Base-by-base conservation (phyloP, 2,329 filamentous ascomycete species). In the Celoporthe dispersa region DNA sequence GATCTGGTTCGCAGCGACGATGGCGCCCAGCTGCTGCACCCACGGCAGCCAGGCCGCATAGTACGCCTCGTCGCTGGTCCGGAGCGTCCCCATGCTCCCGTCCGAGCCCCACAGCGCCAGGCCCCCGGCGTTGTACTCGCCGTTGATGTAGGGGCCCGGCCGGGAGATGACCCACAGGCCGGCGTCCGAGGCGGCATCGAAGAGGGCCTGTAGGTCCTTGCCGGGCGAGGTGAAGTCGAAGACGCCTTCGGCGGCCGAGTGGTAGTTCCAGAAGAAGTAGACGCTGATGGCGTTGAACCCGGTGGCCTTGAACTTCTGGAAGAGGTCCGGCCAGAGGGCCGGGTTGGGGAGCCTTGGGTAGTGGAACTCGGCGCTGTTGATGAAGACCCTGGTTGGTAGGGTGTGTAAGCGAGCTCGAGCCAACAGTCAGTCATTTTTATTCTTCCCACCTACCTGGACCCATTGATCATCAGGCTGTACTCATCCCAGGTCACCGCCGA, bases 281-380 rank as follows among this genome's bases (percentile, higher is more conserved):
- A 84, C 77, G 70, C 81, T 78, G 65, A 87, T 79, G 22, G 85
- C 78, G 75, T 87, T 87, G 75, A 86, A 85, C 0, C 85, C 85
- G 73, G 83, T 84, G 11, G 85, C 83, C 71, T 82, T 81, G 70
- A 86, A 80, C 70, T 87, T 87, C 66, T 87, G 84, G 69, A 87
- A 85, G 44, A 87, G 82, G 72, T 87, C 85, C 31, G 78, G 74
- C 84, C 86, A 87, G 35, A 87, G 73, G 66, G 86, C 85, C 0
- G 85, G 85, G 0, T 87, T 84, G 0, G 85, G 86, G 44, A 87
- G 79, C 3, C 85, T 80, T 72, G 83, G 80, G 68, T 87, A 87
- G 72, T 87, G 85, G 57, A 87, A 87, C 72, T 87, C 85, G 33
- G 81, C 84, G 1, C 79, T 80, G 72, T 70, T 76, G 73, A 69